These are phyloP conservation scores for Candida adriatica DNA, from an alignment of 805 yeast genomes.

Conservation along the genomic window DNA sequence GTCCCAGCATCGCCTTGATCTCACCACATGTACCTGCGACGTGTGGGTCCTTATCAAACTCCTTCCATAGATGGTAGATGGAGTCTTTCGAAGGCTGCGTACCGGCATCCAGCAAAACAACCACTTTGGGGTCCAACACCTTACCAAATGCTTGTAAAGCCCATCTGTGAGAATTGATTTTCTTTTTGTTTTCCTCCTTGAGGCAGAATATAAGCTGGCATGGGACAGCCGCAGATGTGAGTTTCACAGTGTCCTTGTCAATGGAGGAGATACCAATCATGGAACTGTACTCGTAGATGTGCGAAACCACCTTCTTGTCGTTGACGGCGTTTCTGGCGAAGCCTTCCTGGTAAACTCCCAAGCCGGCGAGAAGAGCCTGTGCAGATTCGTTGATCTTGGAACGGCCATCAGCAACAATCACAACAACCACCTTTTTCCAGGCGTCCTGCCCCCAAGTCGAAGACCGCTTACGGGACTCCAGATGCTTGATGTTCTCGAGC, in stretches of 20 bases:
- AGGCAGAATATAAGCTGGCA: conserved; percentile 84
- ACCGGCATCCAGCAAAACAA: conserved; percentile 87
- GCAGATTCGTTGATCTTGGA: conserved; percentile 74
- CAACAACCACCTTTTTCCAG: conserved; percentile 91
- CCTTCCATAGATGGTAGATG: conserved; percentile 83
- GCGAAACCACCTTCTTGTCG: conserved; percentile 74
- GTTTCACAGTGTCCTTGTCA: conserved; percentile 53
- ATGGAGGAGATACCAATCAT: conserved; percentile 78
- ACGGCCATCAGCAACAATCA: conserved; percentile 90
- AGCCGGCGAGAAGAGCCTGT: conserved; percentile 70
- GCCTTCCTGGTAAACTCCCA: conserved; percentile 93
- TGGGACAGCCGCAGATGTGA: conserved; percentile 67
- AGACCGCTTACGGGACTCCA: conserved; percentile 57
- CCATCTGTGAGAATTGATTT: conserved; percentile 96
- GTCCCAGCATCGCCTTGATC: conserved; percentile 79
- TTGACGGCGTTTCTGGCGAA: conserved; percentile 89
- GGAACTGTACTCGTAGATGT: conserved; percentile 89
- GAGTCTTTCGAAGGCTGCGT: conserved; percentile 85
- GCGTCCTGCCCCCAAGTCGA: conserved; percentile 91
- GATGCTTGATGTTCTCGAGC: conserved; percentile 75
- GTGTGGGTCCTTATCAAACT: conserved; percentile 64
- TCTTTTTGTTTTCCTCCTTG: conserved; percentile 82
- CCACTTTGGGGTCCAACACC: conserved; percentile 71
- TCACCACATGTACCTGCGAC: conserved; percentile 99
- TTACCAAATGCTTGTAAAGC: conserved; percentile 90